A percentile compares a stretch with the other conserved stretches of the same genome.
Evolutionary conservation across 2,329 filamentous ascomycete genomes (phyloP).

Genomic region (Aspergillus sp.): DNA sequence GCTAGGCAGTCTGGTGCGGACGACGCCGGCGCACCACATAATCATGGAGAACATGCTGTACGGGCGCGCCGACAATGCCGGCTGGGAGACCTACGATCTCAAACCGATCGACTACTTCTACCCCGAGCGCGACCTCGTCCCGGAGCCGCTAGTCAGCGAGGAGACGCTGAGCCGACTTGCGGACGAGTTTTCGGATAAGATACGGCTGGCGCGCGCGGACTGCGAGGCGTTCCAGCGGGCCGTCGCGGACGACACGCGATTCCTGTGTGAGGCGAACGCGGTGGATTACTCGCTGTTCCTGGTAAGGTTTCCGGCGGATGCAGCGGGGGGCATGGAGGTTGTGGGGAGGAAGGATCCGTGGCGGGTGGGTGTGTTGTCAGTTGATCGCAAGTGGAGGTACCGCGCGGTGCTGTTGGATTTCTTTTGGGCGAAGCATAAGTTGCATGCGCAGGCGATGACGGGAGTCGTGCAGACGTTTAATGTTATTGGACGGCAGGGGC

Average conservation of each 20-base stretch:
- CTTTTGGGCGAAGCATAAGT: slow-evolving; percentile 73
- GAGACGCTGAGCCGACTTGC: slow-evolving; percentile 64
- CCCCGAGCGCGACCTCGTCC: slow-evolving; percentile 68
- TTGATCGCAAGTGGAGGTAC: slow-evolving; percentile 65
- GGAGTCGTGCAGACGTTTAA: slow-evolving; percentile 64
- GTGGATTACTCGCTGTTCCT: slow-evolving; percentile 76
- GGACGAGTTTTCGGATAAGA: slow-evolving; percentile 65
- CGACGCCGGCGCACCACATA: slow-evolving; percentile 68
- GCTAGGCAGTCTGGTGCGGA: slow-evolving; percentile 58
- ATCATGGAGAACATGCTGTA: slow-evolving; percentile 74
- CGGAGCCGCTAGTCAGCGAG: slow-evolving; percentile 60
- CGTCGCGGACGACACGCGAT: slow-evolving; percentile 60
- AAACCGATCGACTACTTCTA: slow-evolving; percentile 75
- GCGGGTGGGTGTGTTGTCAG: slow-evolving; percentile 60
- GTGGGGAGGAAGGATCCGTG: slow-evolving; percentile 46
- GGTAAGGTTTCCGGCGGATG: slow-evolving; percentile 53
- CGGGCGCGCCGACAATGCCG: slow-evolving; percentile 51
- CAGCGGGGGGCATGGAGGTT: slow-evolving; percentile 28
- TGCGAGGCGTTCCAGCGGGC: slow-evolving; percentile 55
- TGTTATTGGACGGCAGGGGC: slow-evolving; percentile 60
- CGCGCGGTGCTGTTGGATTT: slow-evolving; percentile 69
- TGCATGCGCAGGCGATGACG: slow-evolving; percentile 65
- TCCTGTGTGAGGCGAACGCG: slow-evolving; percentile 61
- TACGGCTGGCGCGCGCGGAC: slow-evolving; percentile 55
- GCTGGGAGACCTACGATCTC: slow-evolving; percentile 71